Conservation (phyloP, 1,139 yeast genomes). For the Kodamaea suecica region DNA sequence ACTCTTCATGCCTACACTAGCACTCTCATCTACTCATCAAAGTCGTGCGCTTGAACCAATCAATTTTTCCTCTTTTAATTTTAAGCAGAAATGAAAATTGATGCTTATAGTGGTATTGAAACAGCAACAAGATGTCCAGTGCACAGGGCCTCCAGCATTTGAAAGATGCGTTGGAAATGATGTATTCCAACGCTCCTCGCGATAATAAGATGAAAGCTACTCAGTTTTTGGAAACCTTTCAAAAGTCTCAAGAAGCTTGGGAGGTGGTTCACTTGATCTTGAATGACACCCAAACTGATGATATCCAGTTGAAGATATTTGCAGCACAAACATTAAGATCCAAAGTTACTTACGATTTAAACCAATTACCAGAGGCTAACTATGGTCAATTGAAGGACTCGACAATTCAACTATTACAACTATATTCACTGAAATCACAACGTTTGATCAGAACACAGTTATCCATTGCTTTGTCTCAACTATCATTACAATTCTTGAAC, state of each 20-base stretch:
- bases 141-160: constrained; percentile 21
- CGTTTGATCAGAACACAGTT: constrained; percentile 74
- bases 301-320: constrained; percentile 58
- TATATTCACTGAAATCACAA: constrained; percentile 34
- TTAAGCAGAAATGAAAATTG: too few relatives aligned
- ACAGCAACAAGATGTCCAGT: background rate
- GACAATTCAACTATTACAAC: constrained; percentile 52
- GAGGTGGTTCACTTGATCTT: constrained; percentile 38
- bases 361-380: constrained; percentile 62
- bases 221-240: constrained; percentile 71
- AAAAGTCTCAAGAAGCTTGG: constrained; percentile 77
- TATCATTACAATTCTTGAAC: constrained; percentile 68
- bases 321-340: constrained; percentile 89
- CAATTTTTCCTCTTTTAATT: background rate
- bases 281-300: constrained; percentile 28
- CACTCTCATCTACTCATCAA: background rate
- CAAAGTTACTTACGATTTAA: constrained; percentile 77
- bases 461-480: constrained; percentile 74
- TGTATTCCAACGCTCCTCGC: constrained; percentile 55
- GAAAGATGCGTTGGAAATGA: constrained; percentile 53
- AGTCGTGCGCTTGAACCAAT: constrained; percentile 2
- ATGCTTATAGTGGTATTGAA: too few relatives aligned
- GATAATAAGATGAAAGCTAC: constrained; percentile 60
- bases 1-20: too few relatives aligned
- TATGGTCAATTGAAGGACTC: constrained; percentile 59